These are phyloP conservation scores for Geosmithia putterillii DNA, from an alignment of 2,329 filamentous ascomycete species.

Conservation along the genomic window DNA sequence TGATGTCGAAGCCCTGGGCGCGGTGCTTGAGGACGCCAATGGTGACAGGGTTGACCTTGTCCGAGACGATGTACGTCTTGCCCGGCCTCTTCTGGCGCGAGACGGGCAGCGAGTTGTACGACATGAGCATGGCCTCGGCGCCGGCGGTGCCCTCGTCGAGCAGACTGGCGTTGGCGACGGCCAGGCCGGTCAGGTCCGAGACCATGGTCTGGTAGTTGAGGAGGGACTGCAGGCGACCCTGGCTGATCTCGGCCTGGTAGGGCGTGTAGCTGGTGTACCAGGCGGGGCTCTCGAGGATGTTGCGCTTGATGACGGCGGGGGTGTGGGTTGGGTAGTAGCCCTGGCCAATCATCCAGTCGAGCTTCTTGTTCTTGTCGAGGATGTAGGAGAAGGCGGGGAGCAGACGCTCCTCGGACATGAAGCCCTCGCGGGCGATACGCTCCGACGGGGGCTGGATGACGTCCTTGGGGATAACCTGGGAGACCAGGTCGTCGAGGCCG, in stretches of 20 bases:
- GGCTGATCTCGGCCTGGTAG: constrained; percentile 95
- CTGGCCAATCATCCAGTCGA: constrained; percentile 66
- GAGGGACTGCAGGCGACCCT: constrained; percentile 82
- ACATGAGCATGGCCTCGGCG: constrained; percentile 91
- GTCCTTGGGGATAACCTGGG: constrained; percentile 69
- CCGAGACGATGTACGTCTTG: constrained; percentile 77
- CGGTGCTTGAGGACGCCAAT: constrained; percentile 73
- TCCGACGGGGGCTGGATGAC: constrained; percentile 39
- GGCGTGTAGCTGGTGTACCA: constrained; percentile 99
- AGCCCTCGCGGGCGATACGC: not conserved
- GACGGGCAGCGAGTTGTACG: constrained; percentile 60
- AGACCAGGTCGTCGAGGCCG: constrained; percentile 69
- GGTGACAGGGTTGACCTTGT: constrained; percentile 64
- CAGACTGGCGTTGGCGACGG: constrained; percentile 82
- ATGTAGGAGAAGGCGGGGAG: constrained; percentile 4
- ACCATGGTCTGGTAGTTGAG: constrained; percentile 95
- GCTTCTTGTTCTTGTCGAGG: constrained; percentile 27
- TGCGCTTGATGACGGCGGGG: constrained; percentile 83
- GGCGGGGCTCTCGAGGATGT: constrained; percentile 81
- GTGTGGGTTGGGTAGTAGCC: constrained; percentile 84
- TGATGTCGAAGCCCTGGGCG: constrained; percentile 84
- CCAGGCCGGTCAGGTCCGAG: constrained; percentile 72
- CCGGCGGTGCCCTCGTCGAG: constrained; percentile 87
- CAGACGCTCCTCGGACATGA: not conserved
- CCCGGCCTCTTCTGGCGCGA: constrained; percentile 60